Percentiles rank a stretch among this genome's conserved stretches.
phyloP scores from a whole-genome alignment of 352 stramenopile genomes.

The Aphanomyces stellatus region DNA sequence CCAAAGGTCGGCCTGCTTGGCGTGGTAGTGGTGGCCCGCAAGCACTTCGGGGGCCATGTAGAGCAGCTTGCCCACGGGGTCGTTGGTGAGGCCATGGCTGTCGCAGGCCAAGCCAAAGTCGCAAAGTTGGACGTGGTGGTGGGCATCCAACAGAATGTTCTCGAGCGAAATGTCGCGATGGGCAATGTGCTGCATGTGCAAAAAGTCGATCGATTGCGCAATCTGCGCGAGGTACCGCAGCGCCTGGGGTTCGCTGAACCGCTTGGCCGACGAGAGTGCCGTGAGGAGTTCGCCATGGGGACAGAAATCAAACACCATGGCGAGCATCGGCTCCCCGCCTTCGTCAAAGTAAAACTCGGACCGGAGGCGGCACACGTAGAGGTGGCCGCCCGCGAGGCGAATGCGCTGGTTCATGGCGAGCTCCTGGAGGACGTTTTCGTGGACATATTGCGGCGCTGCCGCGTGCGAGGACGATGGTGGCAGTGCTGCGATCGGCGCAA shows the following conservation, averaged over 20 bases:
- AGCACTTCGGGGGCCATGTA: conserved; percentile 75
- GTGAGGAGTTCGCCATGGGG: conserved; percentile 52
- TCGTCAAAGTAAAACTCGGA: conserved; percentile 55
- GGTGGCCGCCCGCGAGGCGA: conserved; percentile 45
- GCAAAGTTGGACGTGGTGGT: conserved; percentile 55
- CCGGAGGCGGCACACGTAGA: conserved; percentile 48
- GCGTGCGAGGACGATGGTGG: conserved; percentile 29
- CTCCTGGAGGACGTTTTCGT: conserved; percentile 63
- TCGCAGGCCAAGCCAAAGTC: conserved; percentile 71
- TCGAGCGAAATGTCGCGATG: conserved; percentile 78
- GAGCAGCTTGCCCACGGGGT: conserved; percentile 56
- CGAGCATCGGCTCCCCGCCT: conserved; percentile 27
- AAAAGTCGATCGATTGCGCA: conserved; percentile 41
- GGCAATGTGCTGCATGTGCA: conserved; percentile 60
- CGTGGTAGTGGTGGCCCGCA: conserved; percentile 36
- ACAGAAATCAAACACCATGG: conserved; percentile 68
- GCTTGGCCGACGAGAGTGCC: conserved; percentile 38
- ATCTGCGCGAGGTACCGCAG: conserved; percentile 62
- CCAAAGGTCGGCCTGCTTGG: conserved; percentile 59
- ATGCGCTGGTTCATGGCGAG: conserved; percentile 57
- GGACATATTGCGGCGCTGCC: no score
- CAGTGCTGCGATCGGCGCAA: conserved; percentile 24
- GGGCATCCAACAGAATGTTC: conserved; percentile 63
- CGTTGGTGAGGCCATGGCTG: conserved; percentile 25
- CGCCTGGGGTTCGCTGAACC: conserved; percentile 23